Base-by-base conservation (phyloP, 345 rosid genomes). In the Pistacia integerrima region DNA sequence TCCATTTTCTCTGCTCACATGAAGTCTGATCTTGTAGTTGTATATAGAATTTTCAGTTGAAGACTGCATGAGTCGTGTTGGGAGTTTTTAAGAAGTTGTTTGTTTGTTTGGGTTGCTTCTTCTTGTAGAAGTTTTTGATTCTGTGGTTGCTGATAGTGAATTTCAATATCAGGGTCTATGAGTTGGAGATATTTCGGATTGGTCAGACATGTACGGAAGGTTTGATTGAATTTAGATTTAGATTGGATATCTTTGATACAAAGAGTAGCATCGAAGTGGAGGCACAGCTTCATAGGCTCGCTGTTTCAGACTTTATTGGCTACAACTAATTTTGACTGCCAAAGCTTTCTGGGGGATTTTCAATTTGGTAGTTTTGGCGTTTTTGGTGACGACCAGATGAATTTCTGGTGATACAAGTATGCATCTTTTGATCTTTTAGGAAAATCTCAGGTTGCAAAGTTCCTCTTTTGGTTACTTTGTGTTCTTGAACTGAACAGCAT, bases 191-290 rank as follows among this genome's bases (percentile, higher is more conserved):
- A 60, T 67, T 80, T 28, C n/a, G 64, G 66, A 28, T 30, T n/a
- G 48, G 18, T 11, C 35, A 71, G 72, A 71, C 74, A 70, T 28
- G 64, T 79, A 63, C 78, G 80, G 80, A 69, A 68, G 76, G 18
- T 59, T 49, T 49, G 28, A 46, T 77, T 71, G 64, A 44, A 35
- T 46, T 18, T 46, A 0, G 44, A 41, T 36, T 62, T 67, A 16
- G 73, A 77, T 77, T 80, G 72, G 68, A 69, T 63, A 80, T 70
- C 81, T 67, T 70, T 65, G 82, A 64, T 69, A 16, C 76, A 54
- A 18, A 17, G 71, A 16, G 69, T 16, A 17, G 46, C 38, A 11
- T 4, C 20, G 12, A 18, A 64, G 63, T 48, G 48, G 77, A 10
- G 38, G 63, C 8, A 41, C 28, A 16, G 22, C 52, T 22, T 61